These are phyloP conservation scores for Boehmeria nivea DNA, from an alignment of 306 rosid species.

Conservation along the genomic window DNA sequence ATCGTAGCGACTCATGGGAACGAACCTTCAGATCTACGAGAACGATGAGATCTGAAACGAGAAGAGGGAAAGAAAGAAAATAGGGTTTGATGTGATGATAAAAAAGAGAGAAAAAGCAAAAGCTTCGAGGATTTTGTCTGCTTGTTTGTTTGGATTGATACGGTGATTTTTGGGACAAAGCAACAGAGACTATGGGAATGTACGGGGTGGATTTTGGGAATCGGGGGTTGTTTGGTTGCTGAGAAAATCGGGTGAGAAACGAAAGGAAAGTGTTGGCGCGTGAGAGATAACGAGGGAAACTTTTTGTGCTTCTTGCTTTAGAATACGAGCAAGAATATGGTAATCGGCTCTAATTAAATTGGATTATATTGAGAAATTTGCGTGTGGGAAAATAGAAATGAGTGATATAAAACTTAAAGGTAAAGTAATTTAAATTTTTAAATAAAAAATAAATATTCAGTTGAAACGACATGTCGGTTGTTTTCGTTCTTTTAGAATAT, in stretches of 20 bases:
- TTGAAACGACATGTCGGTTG: background rate
- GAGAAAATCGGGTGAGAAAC: constrained; percentile 24
- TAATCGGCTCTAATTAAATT: too few species aligned
- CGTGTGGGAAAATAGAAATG: too few species aligned
- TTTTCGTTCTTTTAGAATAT: too few species aligned
- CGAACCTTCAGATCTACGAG: constrained; percentile 24
- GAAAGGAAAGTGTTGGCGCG: constrained; percentile 21
- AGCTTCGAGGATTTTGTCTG: background rate
- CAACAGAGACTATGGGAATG: constrained; percentile 16
- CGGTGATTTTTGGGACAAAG: background rate
- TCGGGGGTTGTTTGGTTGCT: constrained; percentile 21
- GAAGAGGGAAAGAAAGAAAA: too few species aligned
- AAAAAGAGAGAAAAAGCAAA: background rate
- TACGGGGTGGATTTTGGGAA: constrained; percentile 19
- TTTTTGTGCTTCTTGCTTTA: background rate
- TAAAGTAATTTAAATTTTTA: too few species aligned
- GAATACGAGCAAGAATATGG: too few species aligned
- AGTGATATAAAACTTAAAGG: too few species aligned
- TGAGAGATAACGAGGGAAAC: constrained; percentile 4
- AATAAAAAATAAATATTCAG: too few species aligned
- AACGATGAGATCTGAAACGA: constrained; percentile 12
- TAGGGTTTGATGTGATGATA: background rate
- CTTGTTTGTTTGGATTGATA: constrained; percentile 12
- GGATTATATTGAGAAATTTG: too few species aligned
- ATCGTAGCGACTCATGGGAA: constrained; percentile 61